phyloP scores from a whole-genome alignment of 345 rosid genomes.

The Odontarrhena argentea region DNA sequence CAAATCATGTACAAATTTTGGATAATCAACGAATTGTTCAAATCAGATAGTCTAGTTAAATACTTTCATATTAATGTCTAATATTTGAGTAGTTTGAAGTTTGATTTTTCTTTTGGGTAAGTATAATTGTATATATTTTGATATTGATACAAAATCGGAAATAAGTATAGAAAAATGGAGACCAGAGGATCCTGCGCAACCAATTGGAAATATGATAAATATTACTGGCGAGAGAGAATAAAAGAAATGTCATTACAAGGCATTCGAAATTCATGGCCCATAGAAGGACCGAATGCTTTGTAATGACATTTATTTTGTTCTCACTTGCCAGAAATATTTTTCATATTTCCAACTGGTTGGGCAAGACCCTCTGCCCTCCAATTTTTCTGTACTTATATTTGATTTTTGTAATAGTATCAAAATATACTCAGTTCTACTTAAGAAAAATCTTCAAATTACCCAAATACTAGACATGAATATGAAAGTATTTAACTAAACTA shows the following conservation, averaged over 20 bases:
- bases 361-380: neutral
- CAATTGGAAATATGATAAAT: neutral
- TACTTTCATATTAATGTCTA: neutral
- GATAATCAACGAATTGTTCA: neutral
- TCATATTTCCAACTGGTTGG: neutral
- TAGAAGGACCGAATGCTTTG: neutral
- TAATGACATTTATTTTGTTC: neutral
- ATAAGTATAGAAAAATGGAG: neutral
- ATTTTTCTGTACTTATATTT: too few relatives aligned
- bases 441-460: neutral
- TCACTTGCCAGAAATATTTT: neutral
- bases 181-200: neutral
- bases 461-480: too few relatives aligned
- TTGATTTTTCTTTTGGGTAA: neutral
- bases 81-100: too few relatives aligned
- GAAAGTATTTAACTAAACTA: neutral
- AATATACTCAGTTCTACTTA: neutral
- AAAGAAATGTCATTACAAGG: neutral
- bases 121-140: neutral
- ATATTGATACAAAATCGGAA: too few relatives aligned
- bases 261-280: constrained; percentile 1
- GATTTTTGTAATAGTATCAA: too few relatives aligned
- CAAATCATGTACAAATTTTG: neutral
- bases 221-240: neutral
- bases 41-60: neutral